Evolutionary conservation across 495 filamentous ascomycete species (phyloP), one percentile per base, ranked within the genome.

Genomic region (Aspergillus coremiiformis): DNA sequence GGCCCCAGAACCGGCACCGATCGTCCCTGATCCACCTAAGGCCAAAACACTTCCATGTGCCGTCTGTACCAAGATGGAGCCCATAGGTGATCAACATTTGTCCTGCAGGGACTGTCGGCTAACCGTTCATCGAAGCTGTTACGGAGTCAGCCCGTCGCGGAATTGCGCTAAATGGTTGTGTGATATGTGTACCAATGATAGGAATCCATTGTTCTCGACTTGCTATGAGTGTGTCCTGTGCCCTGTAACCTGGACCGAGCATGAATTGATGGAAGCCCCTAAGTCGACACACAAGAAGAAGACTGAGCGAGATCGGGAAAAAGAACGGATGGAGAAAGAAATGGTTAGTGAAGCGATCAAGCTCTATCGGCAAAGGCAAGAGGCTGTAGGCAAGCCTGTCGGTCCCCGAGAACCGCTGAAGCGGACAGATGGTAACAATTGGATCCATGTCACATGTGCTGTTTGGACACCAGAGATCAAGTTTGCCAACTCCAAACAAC

Each of bases 401-500:
- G 79, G 86, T 59, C 93, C 93, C 23, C 87, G 94, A 15, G 93
- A 97, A 59, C 84, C 93, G 3, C 69, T 99, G 47, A 99, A 99
- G 72, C 78, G 87, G 24, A 99, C 93, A 0, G 82, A 84, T 8
- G 86, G 89, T 51, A 96, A 96, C 67, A 96, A 97, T 59, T 99
- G 93, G 93, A 87, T 95, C n/a, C 93, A 99, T 62, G 89, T 96
- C 23, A 79, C 83, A 37, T 99, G 93, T 59, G 90, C 93, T 4
- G 73, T 96, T 26, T 96, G 85, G 84, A 88, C 84, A 9, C 87
- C 90, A 0, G 93, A 96, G 61, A 83, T 95, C 57, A 94, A 89
- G 61, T 97, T 95, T 64, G 87, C 84, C 21, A 85, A 87, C 62
- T 84, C 90, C 19, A 82, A 84, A 53, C 81, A 84, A 5, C 72